Conservation (phyloP, 805 yeast species). For the Candida ponderosae region DNA sequence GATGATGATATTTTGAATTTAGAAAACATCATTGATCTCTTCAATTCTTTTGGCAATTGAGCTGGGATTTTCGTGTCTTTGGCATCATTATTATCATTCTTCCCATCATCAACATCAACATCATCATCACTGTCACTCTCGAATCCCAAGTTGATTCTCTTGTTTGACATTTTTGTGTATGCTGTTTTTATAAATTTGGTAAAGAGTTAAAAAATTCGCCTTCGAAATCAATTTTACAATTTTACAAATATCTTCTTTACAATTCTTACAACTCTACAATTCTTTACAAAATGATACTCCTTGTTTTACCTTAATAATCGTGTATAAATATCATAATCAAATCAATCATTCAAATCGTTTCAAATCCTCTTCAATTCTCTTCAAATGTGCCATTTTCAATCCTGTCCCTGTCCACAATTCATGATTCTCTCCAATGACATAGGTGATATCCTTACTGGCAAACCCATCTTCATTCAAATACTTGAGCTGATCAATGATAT, state of each 20-base stretch:
- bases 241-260: no score
- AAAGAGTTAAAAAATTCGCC: not conserved
- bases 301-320: no score
- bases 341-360: no score
- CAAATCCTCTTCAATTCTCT: constrained; percentile 52
- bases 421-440: constrained; percentile 70
- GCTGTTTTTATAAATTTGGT: not conserved
- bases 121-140: constrained; percentile 8
- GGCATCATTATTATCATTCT: not conserved
- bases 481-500: constrained; percentile 64
- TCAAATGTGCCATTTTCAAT: constrained; percentile 16
- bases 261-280: no score
- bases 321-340: no score
- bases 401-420: constrained; percentile 50
- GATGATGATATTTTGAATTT: no score
- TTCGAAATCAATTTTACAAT: not conserved
- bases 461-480: constrained; percentile 51
- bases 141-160: constrained; percentile 13
- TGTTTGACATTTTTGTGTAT: constrained; percentile 1
- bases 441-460: constrained; percentile 48
- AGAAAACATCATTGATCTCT: constrained; percentile 2
- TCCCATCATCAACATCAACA: not conserved
- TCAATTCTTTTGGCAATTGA: constrained; percentile 1
- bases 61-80: not conserved
- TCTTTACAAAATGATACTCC: no score